Evolutionary conservation across 768 basidiomycete genomes (phyloP).

Genomic region (Suillus subalutaceus): DNA sequence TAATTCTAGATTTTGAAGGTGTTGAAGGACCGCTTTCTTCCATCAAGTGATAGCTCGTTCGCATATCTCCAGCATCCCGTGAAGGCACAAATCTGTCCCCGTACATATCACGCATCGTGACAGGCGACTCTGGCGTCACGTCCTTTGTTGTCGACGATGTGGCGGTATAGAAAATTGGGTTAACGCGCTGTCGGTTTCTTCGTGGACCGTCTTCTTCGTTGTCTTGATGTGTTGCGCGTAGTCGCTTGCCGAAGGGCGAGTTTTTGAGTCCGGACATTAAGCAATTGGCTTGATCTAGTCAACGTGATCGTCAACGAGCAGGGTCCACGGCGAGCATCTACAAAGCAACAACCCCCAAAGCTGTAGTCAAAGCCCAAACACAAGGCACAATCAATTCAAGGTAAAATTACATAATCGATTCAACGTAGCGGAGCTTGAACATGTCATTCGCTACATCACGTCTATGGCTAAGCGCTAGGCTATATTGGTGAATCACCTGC

Average conservation of each 20-base stretch:
- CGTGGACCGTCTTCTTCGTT: constrained; percentile 55
- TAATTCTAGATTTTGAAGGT: constrained; percentile 61
- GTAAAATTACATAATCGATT: neutral
- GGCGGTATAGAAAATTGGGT: constrained; percentile 52
- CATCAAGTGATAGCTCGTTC: constrained; percentile 64
- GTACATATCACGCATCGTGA: constrained; percentile 41
- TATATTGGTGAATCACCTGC: too few relatives aligned
- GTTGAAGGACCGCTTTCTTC: constrained; percentile 58
- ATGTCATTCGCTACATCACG: too few relatives aligned
- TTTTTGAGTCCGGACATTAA: constrained; percentile 79
- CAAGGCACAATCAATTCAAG: constrained; percentile 1
- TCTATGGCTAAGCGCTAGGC: too few relatives aligned
- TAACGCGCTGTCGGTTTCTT: constrained; percentile 53
- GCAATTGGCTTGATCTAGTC: neutral
- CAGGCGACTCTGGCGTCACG: constrained; percentile 48
- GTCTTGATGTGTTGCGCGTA: constrained; percentile 73
- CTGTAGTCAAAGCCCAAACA: neutral
- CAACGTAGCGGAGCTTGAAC: neutral
- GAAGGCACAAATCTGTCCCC: constrained; percentile 68
- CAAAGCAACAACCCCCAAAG: constrained; percentile 2
- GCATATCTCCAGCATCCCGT: constrained; percentile 60
- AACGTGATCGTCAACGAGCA: constrained; percentile 2
- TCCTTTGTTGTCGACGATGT: constrained; percentile 53
- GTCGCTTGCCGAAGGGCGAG: constrained; percentile 81
- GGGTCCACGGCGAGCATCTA: neutral